Evolutionary conservation across 2,329 filamentous ascomycete genomes (phyloP).

Genomic region (Parastagonospora nodorum): DNA sequence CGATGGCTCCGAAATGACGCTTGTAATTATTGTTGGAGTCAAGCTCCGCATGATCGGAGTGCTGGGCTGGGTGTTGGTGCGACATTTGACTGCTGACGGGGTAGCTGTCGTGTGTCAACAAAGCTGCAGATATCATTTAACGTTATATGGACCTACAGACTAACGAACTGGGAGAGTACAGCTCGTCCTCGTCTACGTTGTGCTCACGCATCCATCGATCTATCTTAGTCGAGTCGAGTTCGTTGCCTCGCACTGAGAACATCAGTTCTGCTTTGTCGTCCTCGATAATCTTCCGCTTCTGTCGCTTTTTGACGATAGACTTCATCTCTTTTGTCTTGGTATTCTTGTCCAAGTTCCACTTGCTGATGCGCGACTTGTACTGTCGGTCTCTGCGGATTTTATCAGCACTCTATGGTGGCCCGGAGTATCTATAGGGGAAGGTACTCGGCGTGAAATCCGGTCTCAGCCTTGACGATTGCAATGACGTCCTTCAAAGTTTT

Average conservation of each 20-base stretch:
- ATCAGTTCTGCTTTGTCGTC: constrained; percentile 4
- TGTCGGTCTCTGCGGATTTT: constrained; percentile 8
- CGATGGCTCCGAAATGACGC: too few relatives aligned
- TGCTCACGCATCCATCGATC: constrained; percentile 21
- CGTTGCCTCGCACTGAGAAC: constrained; percentile 14
- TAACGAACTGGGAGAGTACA: constrained; percentile 20
- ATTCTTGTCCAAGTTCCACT: constrained; percentile 28
- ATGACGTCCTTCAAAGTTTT: background rate
- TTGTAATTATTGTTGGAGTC: too few relatives aligned
- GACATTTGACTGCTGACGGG: too few relatives aligned
- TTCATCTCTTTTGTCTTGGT: constrained; percentile 23
- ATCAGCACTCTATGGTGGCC: background rate
- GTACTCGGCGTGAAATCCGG: background rate
- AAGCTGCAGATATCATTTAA: too few relatives aligned
- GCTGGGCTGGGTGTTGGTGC: too few relatives aligned
- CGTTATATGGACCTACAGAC: too few relatives aligned
- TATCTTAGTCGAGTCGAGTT: constrained; percentile 16
- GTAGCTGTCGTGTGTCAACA: too few relatives aligned
- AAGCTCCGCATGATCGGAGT: too few relatives aligned
- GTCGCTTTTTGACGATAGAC: constrained; percentile 18
- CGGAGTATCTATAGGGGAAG: too few relatives aligned
- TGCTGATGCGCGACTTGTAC: constrained; percentile 21
- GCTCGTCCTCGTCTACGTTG: constrained; percentile 5
- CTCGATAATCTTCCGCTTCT: constrained; percentile 20
- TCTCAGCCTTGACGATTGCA: background rate